Base-by-base conservation (phyloP, 768 basidiomycete species). In the Lactarius vividus region DNA sequence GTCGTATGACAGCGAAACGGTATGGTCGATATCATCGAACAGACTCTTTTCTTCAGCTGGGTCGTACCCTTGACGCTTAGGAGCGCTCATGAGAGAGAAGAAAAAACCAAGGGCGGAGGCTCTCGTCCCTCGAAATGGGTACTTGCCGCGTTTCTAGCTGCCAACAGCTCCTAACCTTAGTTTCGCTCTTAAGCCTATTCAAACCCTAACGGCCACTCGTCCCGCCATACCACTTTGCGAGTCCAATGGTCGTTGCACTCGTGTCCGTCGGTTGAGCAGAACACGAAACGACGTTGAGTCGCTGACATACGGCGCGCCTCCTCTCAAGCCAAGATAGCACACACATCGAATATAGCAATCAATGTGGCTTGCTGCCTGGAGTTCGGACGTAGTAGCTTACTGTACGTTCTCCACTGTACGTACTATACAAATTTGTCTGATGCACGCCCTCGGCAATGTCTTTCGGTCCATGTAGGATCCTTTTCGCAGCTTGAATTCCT, bases 391-490 rank as follows among this genome's bases (percentile, higher is more conserved):
- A 5, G 20, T 33, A 37, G 11, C 35, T 37, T 11, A 3, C 29
- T 20, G 46, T 33, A 29, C 28, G 18, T 42, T 15, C 44, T 40
- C 23, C 33, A 26, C 31, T 52, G 55, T 65, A 65, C 59, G 60
- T 66, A 66, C 60, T 60, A 44, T 59, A 40, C 33, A 33, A 29
- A 66, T 66, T 66, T 63, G 65, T 62, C 65, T 66, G 65, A 66
- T 66, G 18, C 65, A 61, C 56, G 61, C 56, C 26, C 37, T 66
- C 57, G 64, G 63, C 57, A 64, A 59, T 28, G 26, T 46, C 37
- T 16, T 31, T 53, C 58, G 58, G 63, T 52, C 28, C 39, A 42
- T 46, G 59, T 9, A 13, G 11, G 59, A 46, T 59, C 59, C 11
- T 65, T 35, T 37, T 23, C 11, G 16, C 26, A 64, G 31, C 18